A percentile compares a stretch with the other conserved stretches of the same genome.
Conservation (phyloP, 257 asterid genomes). For the Henckelia pumila region DNA sequence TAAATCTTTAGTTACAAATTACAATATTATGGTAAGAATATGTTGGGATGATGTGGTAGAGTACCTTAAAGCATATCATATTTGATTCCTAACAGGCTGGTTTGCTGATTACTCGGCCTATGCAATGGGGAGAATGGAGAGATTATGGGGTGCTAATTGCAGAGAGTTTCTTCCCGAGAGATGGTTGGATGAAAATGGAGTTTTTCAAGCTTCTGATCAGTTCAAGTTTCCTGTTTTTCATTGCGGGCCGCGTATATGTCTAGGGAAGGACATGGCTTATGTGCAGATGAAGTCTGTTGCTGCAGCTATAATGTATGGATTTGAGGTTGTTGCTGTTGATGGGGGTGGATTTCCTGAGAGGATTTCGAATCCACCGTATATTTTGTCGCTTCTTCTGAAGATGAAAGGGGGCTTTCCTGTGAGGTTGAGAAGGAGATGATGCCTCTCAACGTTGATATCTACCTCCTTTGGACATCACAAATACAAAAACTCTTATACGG, state of each 20-base stretch:
- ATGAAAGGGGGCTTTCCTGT: slow-evolving; percentile 42
- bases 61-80: background rate
- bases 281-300: slow-evolving; percentile 39
- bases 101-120: slow-evolving; percentile 43
- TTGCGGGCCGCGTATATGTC: slow-evolving; percentile 38
- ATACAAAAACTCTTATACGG: no score
- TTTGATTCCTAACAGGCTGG: slow-evolving; percentile 12
- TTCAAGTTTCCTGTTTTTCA: slow-evolving; percentile 41
- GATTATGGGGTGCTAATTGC: slow-evolving; percentile 41
- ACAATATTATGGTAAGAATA: no score
- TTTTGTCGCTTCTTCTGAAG: slow-evolving; percentile 32
- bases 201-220: slow-evolving; percentile 32
- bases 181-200: slow-evolving; percentile 37
- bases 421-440: slow-evolving; percentile 27
- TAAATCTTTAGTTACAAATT: no score
- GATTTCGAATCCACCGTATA: slow-evolving; percentile 34
- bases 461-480: no score
- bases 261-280: slow-evolving; percentile 47
- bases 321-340: slow-evolving; percentile 30
- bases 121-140: slow-evolving; percentile 45
- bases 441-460: no score
- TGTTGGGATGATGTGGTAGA: background rate
- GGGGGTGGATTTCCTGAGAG: slow-evolving; percentile 34
- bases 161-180: slow-evolving; percentile 39
- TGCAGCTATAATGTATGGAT: slow-evolving; percentile 31